Evolutionary conservation across 208 protist genomes (phyloP).

Genomic region (Porcisia deanei): DNA sequence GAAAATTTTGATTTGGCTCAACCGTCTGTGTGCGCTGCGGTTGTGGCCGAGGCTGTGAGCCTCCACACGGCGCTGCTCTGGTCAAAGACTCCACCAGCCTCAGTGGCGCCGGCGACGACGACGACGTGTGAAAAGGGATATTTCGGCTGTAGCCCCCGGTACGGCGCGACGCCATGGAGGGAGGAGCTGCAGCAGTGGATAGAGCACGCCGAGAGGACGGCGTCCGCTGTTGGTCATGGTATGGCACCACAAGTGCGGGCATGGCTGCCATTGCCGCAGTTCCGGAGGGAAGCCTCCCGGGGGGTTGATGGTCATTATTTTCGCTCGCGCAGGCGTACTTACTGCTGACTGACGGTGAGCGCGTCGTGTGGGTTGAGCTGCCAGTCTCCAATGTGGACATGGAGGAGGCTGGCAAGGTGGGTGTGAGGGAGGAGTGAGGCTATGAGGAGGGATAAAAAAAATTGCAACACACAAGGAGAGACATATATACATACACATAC

Average conservation of each 20-base stretch:
- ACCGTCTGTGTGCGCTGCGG: background rate
- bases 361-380: conserved; percentile 6
- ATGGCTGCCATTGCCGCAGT: background rate
- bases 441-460: background rate
- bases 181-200: background rate
- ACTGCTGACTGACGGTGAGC: conserved; percentile 4
- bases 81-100: conserved; percentile 3
- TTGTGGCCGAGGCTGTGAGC: conserved; percentile 10
- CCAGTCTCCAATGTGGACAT: conserved; percentile 9
- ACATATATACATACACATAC: no score
- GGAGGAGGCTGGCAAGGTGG: background rate
- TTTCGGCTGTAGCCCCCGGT: conserved; percentile 9
- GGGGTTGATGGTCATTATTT: background rate
- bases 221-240: background rate
- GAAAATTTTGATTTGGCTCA: background rate
- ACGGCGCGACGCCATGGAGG: background rate
- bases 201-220: background rate
- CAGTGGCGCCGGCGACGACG: background rate
- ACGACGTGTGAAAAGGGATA: conserved; percentile 15
- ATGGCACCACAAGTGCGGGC: background rate
- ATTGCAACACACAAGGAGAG: no score
- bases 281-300: background rate
- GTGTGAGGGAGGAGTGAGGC: background rate
- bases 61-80: conserved; percentile 8
- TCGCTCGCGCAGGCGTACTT: background rate